These are phyloP conservation scores for Collybia mongolica DNA, from an alignment of 768 basidiomycete species.

Conservation along the genomic window DNA sequence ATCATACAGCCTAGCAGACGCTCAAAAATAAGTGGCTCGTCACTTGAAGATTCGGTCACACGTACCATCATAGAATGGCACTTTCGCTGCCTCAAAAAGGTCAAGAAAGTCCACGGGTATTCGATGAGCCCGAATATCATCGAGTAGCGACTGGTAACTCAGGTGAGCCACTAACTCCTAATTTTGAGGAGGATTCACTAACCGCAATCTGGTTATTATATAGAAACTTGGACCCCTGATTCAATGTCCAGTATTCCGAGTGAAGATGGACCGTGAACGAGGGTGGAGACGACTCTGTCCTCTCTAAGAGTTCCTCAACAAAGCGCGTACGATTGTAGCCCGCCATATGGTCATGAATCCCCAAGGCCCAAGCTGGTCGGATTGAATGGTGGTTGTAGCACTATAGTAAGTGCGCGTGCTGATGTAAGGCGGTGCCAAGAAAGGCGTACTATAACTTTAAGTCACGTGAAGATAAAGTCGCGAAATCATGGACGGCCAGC, in stretches of 20 bases:
- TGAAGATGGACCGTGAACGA: conserved; percentile 81
- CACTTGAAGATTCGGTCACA: conserved; percentile 7
- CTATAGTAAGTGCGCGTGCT: conserved; percentile 7
- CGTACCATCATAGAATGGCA: conserved; percentile 85
- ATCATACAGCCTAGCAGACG: conserved; percentile 69
- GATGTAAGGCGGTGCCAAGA: conserved; percentile 14
- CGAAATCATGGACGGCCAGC: conserved; percentile 39
- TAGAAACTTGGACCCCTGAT: conserved; percentile 77
- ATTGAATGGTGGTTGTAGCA: conserved; percentile 4
- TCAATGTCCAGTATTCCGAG: conserved; percentile 80
- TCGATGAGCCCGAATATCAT: conserved; percentile 78
- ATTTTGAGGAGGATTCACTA: conserved; percentile 9
- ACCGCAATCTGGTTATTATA: conserved; percentile 79
- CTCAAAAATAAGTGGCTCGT: neutral
- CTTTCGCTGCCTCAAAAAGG: conserved; percentile 66
- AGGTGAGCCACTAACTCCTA: conserved; percentile 1
- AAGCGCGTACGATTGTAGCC: conserved; percentile 74
- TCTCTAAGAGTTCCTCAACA: conserved; percentile 57
- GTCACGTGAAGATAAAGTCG: conserved; percentile 8
- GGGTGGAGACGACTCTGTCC: conserved; percentile 53
- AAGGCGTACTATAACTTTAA: neutral
- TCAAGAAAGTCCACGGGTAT: conserved; percentile 88
- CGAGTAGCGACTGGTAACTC: conserved; percentile 61
- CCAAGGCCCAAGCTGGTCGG: conserved; percentile 1
- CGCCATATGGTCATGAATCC: conserved; percentile 46